These are phyloP conservation scores for Pichia eremophila DNA, from an alignment of 805 yeast genomes.

Conservation along the genomic window DNA sequence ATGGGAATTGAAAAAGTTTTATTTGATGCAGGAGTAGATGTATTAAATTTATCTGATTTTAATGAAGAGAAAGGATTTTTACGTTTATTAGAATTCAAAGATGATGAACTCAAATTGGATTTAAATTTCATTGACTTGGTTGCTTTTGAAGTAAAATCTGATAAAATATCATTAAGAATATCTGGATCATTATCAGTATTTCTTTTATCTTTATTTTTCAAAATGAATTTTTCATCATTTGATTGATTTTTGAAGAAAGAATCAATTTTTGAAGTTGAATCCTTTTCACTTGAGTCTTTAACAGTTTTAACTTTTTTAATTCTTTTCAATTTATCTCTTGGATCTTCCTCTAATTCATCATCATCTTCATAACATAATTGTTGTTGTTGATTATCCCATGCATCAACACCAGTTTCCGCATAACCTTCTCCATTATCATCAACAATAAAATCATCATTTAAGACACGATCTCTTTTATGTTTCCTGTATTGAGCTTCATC, in stretches of 20 bases:
- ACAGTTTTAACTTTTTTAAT: constrained; percentile 24
- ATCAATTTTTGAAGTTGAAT: constrained; percentile 12
- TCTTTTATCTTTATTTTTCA: constrained; percentile 8
- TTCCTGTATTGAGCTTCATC: constrained; percentile 72
- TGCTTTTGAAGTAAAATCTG: constrained; percentile 36
- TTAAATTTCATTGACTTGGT: constrained; percentile 13
- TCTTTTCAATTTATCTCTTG: constrained; percentile 23
- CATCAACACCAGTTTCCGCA: constrained; percentile 87
- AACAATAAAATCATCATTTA: constrained; percentile 88
- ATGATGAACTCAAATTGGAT: constrained; percentile 5
- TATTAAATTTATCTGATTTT: constrained; percentile 12
- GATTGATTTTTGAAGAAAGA: constrained; percentile 34
- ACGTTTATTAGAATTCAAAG: constrained; percentile 11
- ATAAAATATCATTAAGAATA: constrained; percentile 62
- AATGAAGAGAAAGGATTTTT: constrained; percentile 23
- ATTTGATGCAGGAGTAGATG: constrained; percentile 9
- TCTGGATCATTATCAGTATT: constrained; percentile 29
- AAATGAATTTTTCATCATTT: constrained; percentile 6
- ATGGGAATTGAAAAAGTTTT: constrained; percentile 21
- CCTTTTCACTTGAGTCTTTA: constrained; percentile 8
- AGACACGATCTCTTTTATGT: constrained; percentile 68
- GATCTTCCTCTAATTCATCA: constrained; percentile 19
- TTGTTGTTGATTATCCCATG: constrained; percentile 59
- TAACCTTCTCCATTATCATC: constrained; percentile 93
- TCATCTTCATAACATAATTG: constrained; percentile 45